These are phyloP conservation scores for Quercus aquifolioides DNA, from an alignment of 306 rosid genomes.

Conservation along the genomic window DNA sequence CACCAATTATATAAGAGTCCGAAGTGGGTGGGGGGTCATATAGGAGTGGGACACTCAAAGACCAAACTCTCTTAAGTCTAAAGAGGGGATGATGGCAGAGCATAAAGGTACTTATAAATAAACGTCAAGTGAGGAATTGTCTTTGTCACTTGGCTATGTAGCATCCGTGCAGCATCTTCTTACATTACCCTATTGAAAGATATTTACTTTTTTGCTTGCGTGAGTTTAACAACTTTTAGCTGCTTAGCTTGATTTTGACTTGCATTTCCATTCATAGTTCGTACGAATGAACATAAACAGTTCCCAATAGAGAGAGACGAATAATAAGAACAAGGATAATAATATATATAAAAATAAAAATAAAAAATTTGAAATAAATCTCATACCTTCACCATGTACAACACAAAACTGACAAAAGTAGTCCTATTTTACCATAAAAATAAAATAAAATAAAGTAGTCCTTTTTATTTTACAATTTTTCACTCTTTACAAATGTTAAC, in stretches of 20 bases:
- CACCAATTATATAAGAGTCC: conserved; percentile 31
- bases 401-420: no score
- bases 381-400: no score
- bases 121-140: conserved; percentile 13
- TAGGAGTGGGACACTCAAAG: conserved; percentile 36
- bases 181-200: conserved; percentile 26
- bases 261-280: conserved; percentile 15
- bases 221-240: conserved; percentile 32
- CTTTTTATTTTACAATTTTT: no score
- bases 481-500: no score
- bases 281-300: conserved; percentile 37
- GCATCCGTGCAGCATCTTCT: conserved; percentile 31
- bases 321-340: background rate
- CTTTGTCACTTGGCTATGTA: conserved; percentile 25
- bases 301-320: background rate
- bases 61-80: conserved; percentile 14
- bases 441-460: no score
- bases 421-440: no score
- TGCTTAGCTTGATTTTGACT: conserved; percentile 34
- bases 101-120: conserved; percentile 11
- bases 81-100: conserved; percentile 26
- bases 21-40: conserved; percentile 38
- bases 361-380: no score
- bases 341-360: background rate
- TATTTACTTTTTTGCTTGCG: conserved; percentile 13